Conservation (phyloP, 1,284 basidiomycete genomes). For the Puccinia triticina region DNA sequence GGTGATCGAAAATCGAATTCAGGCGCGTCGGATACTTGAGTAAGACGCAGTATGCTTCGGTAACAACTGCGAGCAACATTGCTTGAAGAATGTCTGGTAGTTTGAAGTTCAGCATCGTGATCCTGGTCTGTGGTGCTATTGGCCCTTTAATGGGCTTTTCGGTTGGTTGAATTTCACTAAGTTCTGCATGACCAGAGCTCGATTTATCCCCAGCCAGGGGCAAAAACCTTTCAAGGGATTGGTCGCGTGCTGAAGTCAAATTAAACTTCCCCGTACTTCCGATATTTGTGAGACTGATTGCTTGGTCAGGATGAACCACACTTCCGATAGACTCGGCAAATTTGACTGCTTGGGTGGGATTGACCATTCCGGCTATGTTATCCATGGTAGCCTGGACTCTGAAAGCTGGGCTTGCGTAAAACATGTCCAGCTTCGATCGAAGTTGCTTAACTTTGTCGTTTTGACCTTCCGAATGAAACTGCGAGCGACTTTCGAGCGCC, state of each 20-base stretch:
- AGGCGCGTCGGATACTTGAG: neutral
- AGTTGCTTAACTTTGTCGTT: neutral
- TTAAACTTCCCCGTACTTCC: neutral
- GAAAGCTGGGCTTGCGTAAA: neutral
- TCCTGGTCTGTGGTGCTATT: neutral
- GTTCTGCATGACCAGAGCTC: neutral
- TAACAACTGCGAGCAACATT: conserved; percentile 3
- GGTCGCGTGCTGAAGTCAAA: neutral
- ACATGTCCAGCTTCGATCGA: conserved; percentile 6
- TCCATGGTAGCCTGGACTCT: neutral
- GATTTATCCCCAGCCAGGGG: no score
- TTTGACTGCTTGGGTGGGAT: neutral
- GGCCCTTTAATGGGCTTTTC: neutral
- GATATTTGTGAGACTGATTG: neutral
- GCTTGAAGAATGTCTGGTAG: conserved; percentile 18
- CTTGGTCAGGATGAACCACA: neutral
- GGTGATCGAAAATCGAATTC: neutral
- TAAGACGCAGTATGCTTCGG: neutral
- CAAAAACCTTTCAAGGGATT: neutral
- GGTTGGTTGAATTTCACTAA: neutral
- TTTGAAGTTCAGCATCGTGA: conserved; percentile 15
- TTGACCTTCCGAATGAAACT: neutral
- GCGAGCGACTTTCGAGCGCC: neutral
- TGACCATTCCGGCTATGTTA: neutral
- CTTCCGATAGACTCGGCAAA: neutral